These are phyloP conservation scores for Taphrina communis DNA, from an alignment of 1,139 yeast genomes.

Conservation along the genomic window DNA sequence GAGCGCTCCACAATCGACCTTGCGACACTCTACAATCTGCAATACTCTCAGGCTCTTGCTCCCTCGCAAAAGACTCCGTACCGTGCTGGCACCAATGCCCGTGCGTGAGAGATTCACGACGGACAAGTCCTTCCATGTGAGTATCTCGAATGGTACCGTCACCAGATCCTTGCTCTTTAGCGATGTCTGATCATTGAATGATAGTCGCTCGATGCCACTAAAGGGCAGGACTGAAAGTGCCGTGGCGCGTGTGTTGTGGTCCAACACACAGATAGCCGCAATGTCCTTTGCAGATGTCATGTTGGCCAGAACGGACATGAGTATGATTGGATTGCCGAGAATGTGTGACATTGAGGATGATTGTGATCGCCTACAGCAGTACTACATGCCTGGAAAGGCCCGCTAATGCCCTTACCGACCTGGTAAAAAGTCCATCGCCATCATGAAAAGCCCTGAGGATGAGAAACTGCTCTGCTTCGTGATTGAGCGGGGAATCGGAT, in stretches of 20 bases:
- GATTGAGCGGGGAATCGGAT: no score
- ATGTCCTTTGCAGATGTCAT: constrained; percentile 11
- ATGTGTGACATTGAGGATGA: constrained; percentile 3
- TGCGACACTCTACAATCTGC: constrained; percentile 29
- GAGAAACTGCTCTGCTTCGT: no score
- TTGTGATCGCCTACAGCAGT: no score
- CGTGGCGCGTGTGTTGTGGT: constrained; percentile 16
- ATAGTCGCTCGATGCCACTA: constrained; percentile 13
- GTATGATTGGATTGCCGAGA: constrained; percentile 18
- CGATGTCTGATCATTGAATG: not conserved
- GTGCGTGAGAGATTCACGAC: constrained; percentile 18
- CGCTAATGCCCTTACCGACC: no score
- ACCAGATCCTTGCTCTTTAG: constrained; percentile 27
- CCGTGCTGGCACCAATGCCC: not conserved
- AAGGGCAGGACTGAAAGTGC: constrained; percentile 12
- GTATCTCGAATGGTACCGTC: constrained; percentile 4
- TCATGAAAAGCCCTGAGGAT: no score
- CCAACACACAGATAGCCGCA: not conserved
- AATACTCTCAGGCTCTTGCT: constrained; percentile 1
- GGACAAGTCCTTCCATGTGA: constrained; percentile 7
- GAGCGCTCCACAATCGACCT: constrained; percentile 1
- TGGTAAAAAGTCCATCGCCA: no score
- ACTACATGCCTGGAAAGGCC: no score
- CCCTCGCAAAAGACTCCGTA: constrained; percentile 16
- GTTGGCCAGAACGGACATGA: constrained; percentile 5